Conservation (phyloP, 441 rosid genomes). For the Macaranga tanarius region DNA sequence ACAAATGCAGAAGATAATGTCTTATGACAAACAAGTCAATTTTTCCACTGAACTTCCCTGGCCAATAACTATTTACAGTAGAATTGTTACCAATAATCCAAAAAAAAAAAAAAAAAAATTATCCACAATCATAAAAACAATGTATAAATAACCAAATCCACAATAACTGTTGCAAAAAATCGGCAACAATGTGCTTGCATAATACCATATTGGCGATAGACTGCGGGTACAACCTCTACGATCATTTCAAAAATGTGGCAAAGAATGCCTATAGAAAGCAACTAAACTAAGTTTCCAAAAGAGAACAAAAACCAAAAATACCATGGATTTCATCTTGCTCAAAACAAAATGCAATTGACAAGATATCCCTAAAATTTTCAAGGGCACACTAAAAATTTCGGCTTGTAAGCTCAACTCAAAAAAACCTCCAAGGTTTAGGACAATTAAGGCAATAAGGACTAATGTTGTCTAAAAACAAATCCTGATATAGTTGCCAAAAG, state of each 20-base stretch:
- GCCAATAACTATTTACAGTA: neutral
- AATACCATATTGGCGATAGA: neutral
- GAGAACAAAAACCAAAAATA: neutral
- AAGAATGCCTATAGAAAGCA: neutral
- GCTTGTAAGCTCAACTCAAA: neutral
- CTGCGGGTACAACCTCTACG: neutral
- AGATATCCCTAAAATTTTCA: neutral
- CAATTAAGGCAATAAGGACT: neutral
- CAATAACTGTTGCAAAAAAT: neutral
- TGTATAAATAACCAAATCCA: neutral
- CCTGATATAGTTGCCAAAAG: too few relatives aligned
- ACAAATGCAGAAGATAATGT: neutral
- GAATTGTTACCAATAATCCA: neutral
- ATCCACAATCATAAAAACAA: neutral
- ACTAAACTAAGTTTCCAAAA: neutral
- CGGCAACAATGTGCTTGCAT: neutral
- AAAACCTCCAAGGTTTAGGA: neutral
- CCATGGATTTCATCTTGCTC: neutral
- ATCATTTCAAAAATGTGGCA: neutral
- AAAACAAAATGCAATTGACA: neutral
- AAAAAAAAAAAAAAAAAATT: too few relatives aligned
- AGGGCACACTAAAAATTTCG: neutral
- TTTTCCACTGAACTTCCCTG: neutral
- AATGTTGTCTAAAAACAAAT: neutral
- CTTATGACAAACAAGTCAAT: neutral